Conservation (phyloP, 805 yeast species). For the Nakazawaea anatomiae region DNA sequence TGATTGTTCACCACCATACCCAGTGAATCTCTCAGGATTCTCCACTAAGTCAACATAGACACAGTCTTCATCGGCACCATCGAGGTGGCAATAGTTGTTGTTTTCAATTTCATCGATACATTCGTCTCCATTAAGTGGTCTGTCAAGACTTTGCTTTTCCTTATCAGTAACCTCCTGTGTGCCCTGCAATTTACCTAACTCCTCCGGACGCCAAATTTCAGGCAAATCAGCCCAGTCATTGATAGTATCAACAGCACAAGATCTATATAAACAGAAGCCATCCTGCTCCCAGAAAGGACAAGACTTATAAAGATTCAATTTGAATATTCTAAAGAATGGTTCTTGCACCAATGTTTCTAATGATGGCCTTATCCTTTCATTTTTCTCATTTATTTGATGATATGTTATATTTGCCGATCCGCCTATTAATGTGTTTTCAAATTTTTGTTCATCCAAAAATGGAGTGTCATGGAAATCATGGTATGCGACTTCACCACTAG, state of each 20-base stretch:
- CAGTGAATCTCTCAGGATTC: conserved; percentile 95
- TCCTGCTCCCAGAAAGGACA: conserved; percentile 84
- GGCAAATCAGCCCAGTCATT: conserved; percentile 69
- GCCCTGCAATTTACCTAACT: conserved; percentile 48
- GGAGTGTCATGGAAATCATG: conserved; percentile 10
- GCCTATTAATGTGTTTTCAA: conserved; percentile 16
- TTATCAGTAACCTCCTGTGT: conserved; percentile 24
- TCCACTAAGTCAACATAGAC: conserved; percentile 82
- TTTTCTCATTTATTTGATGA: conserved; percentile 45
- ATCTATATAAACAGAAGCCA: conserved; percentile 80
- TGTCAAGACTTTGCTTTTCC: conserved; percentile 15
- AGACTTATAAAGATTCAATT: conserved; percentile 71
- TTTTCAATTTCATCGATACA: conserved; percentile 28
- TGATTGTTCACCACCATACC: conserved; percentile 91
- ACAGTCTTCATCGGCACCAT: conserved; percentile 53
- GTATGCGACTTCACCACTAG: background rate
- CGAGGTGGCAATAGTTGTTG: conserved; percentile 65
- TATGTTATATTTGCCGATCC: conserved; percentile 28
- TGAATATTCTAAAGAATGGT: conserved; percentile 84
- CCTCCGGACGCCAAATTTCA: conserved; percentile 68
- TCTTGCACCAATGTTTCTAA: conserved; percentile 56
- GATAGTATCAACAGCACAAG: conserved; percentile 85
- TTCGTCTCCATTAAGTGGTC: conserved; percentile 18
- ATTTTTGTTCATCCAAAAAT: conserved; percentile 10
- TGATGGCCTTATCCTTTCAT: conserved; percentile 45